Evolutionary conservation across 2,329 filamentous ascomycete species (phyloP).

Genomic region (Fusarium sp.): DNA sequence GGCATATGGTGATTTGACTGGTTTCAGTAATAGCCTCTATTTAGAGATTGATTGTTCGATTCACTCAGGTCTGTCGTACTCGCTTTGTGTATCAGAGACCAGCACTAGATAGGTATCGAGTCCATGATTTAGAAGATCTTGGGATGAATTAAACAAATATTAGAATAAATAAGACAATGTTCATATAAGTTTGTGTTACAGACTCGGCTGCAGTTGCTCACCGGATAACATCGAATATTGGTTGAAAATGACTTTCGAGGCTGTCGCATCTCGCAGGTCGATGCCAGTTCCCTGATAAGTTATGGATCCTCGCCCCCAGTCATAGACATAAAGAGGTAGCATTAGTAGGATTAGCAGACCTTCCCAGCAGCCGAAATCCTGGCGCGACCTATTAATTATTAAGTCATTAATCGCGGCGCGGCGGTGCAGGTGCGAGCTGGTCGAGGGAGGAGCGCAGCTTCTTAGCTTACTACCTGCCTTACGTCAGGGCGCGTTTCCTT

Average conservation of each 20-base stretch:
- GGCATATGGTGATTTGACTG: slow-evolving; percentile 18
- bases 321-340: slow-evolving; percentile 12
- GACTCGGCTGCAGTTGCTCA: slow-evolving; percentile 9
- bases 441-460: slow-evolving; percentile 32
- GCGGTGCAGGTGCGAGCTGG: slow-evolving; percentile 8
- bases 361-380: slow-evolving; percentile 27
- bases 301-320: slow-evolving; percentile 15
- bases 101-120: neutral
- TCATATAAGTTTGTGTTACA: too few species aligned
- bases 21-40: slow-evolving; percentile 14
- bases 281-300: neutral
- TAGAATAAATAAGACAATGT: too few species aligned
- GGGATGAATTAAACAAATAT: too few species aligned
- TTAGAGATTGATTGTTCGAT: neutral
- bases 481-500: slow-evolving; percentile 30
- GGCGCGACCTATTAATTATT: slow-evolving; percentile 27
- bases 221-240: neutral
- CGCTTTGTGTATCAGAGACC: neutral
- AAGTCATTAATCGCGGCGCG: slow-evolving; percentile 30
- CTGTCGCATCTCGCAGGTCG: neutral
- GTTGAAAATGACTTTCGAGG: neutral
- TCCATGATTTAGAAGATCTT: too few species aligned
- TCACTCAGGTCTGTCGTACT: slow-evolving; percentile 5
- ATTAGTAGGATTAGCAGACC: slow-evolving; percentile 14
- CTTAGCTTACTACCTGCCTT: neutral